These are phyloP conservation scores for Coemansia sp. DNA, from an alignment of 192 early-diverging fungal species.

Conservation along the genomic window DNA sequence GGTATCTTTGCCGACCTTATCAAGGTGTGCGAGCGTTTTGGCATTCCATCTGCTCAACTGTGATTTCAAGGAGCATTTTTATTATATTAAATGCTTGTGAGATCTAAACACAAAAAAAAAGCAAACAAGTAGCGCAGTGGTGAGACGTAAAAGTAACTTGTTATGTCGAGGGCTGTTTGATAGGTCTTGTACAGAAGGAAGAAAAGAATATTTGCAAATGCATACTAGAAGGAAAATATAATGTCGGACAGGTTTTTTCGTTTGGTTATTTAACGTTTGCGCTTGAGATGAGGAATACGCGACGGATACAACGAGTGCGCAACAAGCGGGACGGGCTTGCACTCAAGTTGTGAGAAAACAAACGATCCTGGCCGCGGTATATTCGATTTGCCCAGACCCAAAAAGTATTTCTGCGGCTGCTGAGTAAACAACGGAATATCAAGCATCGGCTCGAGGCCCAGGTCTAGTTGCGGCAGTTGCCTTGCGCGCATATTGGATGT, in stretches of 20 bases:
- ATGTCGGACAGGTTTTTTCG: not conserved
- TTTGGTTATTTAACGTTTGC: conserved; percentile 32
- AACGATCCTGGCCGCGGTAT: conserved; percentile 11
- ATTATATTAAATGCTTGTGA: no score
- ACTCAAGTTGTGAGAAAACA: conserved; percentile 5
- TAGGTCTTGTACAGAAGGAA: not conserved
- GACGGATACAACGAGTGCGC: conserved; percentile 33
- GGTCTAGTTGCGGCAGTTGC: conserved; percentile 21
- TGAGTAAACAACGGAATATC: conserved; percentile 14
- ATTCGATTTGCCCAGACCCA: not conserved
- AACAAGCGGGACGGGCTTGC: conserved; percentile 17
- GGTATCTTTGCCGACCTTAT: conserved; percentile 94
- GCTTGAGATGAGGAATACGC: conserved; percentile 49
- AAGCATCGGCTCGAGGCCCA: conserved; percentile 23
- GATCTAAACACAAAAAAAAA: no score
- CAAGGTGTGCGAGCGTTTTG: conserved; percentile 75
- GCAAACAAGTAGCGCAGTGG: no score
- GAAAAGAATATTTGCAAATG: not conserved
- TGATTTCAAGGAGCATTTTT: not conserved
- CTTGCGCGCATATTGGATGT: not conserved
- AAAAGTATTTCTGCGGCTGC: not conserved
- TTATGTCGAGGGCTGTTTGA: no score
- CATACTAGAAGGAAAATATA: not conserved
- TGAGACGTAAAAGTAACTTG: no score
- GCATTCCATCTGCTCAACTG: not conserved